Conservation (phyloP, 257 asterid species). For the Rauvolfia tetraphylla region DNA sequence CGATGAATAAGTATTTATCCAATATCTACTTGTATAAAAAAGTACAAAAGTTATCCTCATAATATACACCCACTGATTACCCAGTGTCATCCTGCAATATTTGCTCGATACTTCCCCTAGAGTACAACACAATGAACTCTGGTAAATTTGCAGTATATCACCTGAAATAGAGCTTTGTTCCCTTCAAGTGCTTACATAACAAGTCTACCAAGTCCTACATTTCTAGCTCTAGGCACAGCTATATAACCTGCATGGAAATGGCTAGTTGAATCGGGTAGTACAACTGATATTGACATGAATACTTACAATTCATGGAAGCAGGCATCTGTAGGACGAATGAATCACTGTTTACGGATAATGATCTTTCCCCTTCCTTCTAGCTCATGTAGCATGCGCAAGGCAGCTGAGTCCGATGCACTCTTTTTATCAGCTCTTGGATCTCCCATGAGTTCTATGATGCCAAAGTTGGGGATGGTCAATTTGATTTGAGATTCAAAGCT, state of each 20-base stretch:
- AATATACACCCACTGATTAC: not conserved
- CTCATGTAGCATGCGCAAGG: slow-evolving; percentile 60
- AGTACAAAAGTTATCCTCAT: not conserved
- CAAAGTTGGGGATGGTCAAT: slow-evolving; percentile 60
- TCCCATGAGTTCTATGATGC: slow-evolving; percentile 53
- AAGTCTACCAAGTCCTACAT: not conserved
- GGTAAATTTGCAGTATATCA: not conserved
- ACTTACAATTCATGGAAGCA: not conserved
- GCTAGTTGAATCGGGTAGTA: not conserved
- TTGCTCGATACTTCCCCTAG: not conserved
- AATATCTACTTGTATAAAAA: too few relatives aligned
- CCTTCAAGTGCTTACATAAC: not conserved
- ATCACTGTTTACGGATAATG: slow-evolving; percentile 23
- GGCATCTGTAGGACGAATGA: too few relatives aligned
- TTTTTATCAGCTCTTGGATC: slow-evolving; percentile 79
- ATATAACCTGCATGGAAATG: not conserved
- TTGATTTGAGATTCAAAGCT: slow-evolving; percentile 66
- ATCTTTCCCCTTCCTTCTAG: slow-evolving; percentile 58
- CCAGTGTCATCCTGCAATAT: not conserved
- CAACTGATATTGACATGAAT: too few relatives aligned
- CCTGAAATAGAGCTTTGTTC: not conserved
- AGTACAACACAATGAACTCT: not conserved
- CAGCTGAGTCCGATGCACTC: slow-evolving; percentile 85
- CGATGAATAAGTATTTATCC: not conserved
- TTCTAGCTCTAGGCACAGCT: not conserved